Conservation (phyloP, 2,329 filamentous ascomycete species). For the Xylariaceae sp. region DNA sequence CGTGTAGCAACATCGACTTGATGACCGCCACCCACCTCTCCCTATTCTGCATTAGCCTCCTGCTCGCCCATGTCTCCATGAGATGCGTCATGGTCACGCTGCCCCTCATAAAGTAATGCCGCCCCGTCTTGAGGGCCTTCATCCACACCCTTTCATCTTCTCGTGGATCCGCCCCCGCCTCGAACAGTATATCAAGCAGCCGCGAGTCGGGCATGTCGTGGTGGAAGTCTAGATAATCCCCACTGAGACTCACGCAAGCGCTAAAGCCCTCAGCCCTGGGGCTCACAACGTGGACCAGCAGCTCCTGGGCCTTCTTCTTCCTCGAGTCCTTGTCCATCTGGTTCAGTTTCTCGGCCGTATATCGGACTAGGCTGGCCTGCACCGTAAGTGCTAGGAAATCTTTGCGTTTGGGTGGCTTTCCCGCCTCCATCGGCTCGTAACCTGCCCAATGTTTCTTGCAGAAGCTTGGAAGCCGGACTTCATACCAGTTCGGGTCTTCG, state of each 20-base stretch:
- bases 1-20: slow-evolving; percentile 35
- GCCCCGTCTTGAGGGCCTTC: slow-evolving; percentile 34
- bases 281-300: slow-evolving; percentile 35
- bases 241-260: slow-evolving; percentile 36
- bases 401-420: slow-evolving; percentile 37
- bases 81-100: slow-evolving; percentile 37
- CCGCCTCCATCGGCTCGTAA: slow-evolving; percentile 39
- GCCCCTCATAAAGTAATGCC: slow-evolving; percentile 36
- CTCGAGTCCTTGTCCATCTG: slow-evolving; percentile 19
- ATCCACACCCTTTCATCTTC: slow-evolving; percentile 31
- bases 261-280: slow-evolving; percentile 38
- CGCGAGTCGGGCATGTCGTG: slow-evolving; percentile 39
- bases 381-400: slow-evolving; percentile 36
- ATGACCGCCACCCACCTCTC: slow-evolving; percentile 37
- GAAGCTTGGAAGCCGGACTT: slow-evolving; percentile 31
- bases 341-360: slow-evolving; percentile 30
- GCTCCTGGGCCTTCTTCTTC: slow-evolving; percentile 36
- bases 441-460: slow-evolving; percentile 36
- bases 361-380: slow-evolving; percentile 36
- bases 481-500: slow-evolving; percentile 38
- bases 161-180: slow-evolving; percentile 31
- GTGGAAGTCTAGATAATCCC: slow-evolving; percentile 39
- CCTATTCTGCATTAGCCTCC: slow-evolving; percentile 36
- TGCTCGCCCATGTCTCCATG: slow-evolving; percentile 35
- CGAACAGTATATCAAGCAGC: slow-evolving; percentile 34